Base-by-base conservation (phyloP, 2,329 filamentous ascomycete genomes). In the Amphichorda felina region DNA sequence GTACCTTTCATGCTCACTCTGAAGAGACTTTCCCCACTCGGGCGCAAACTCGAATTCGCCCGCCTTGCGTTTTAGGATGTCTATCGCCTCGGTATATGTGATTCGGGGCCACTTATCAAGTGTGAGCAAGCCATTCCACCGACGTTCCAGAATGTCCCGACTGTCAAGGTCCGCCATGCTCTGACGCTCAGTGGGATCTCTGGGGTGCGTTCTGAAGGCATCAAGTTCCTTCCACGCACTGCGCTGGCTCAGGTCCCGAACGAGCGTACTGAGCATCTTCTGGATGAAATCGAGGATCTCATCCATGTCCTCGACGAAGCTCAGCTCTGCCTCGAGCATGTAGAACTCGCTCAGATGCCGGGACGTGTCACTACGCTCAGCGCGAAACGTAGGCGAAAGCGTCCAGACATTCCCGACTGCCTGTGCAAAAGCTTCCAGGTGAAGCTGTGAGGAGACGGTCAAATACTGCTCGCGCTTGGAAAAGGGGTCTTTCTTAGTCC, bases 331-430 rank as follows among this genome's bases (percentile, higher is more conserved):
- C 59, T 98, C 91, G 3, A 98, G 72, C 91, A 98, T 96, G 61
- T 96, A 96, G 50, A 98, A 96, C 53, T 98, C 91, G 62, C 86
- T 94, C 41, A 98, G 66, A 59, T 98, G 91, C 19, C 91, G 78
- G 5, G 87, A 79, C 0, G 91, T 96, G 51, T 96, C 88, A 57
- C 87, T 95, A 52, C 79, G 79, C 56, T 95, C 91, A 4, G 91
- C 91, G 26, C 91, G 77, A 53, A 98, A 98, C 0, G 87, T 93
- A 3, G 91, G 91, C 4, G 88, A 91, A 9, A 98, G 62, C 2
- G 88, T 83, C 88, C 91, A 98, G 7, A 96, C 91, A 47, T 82
- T 85, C 27, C 85, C 85, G 21, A 95, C 70, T 15, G 88, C 79
- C 48, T 94, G 87, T 0, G 88, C 79, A 38, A 95, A 72, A 4